Evolutionary conservation across 305 asterid genomes (phyloP).

Genomic region (Fraxinus platypoda): DNA sequence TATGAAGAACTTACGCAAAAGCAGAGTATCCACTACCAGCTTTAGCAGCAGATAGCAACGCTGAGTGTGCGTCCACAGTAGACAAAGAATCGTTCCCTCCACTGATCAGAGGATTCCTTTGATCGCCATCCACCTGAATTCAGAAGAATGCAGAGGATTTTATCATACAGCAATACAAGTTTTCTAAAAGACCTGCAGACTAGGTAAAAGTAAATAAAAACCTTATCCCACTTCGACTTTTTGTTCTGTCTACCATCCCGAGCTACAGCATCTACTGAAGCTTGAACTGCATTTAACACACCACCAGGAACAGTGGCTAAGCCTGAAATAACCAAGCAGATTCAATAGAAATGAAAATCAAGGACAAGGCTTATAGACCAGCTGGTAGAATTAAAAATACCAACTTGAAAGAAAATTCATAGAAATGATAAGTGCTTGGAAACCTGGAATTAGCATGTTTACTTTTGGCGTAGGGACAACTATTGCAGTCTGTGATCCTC

Average conservation of each 20-base stretch:
- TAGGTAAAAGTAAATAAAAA: conserved; percentile 26
- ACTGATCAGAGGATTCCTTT: conserved; percentile 37
- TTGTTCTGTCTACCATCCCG: conserved; percentile 80
- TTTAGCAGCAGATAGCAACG: conserved; percentile 72
- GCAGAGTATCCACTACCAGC: conserved; percentile 95
- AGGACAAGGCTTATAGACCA: not conserved
- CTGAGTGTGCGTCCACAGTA: conserved; percentile 66
- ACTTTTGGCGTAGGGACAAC: conserved; percentile 62
- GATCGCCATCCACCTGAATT: conserved; percentile 76
- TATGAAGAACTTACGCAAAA: conserved; percentile 72
- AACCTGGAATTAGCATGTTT: conserved; percentile 67
- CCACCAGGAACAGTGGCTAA: conserved; percentile 38
- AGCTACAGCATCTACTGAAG: conserved; percentile 41
- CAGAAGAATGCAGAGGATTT: conserved; percentile 16
- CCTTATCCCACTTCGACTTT: conserved; percentile 99
- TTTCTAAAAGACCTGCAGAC: conserved; percentile 14
- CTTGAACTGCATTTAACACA: conserved; percentile 41
- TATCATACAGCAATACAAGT: conserved; percentile 16
- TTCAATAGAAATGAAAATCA: conserved; percentile 11
- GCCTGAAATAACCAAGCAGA: conserved; percentile 35
- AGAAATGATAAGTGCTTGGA: conserved; percentile 16
- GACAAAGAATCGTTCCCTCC: conserved; percentile 63
- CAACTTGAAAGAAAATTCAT: conserved; percentile 4
- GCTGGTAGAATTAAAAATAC: not conserved
- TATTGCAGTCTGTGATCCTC: conserved; percentile 69